Evolutionary conservation across 164 flowering plant genomes (phyloP), one percentile per base, ranked within the genome.

Genomic region (Berberis vulgaris): DNA sequence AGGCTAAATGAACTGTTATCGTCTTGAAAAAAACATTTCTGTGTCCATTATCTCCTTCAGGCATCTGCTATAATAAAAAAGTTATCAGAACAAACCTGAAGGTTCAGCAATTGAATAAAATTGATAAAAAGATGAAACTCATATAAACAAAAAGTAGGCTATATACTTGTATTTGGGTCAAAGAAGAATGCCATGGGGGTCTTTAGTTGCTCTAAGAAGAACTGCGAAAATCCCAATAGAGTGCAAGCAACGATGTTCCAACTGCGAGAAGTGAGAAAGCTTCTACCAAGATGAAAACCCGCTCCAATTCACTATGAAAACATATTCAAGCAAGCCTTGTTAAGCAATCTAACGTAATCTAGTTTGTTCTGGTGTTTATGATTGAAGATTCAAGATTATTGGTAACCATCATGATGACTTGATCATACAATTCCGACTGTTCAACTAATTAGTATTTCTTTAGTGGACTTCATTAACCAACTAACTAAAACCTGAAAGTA

Each of bases 221-320:
- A 89, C 76, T 80, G 71, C 2, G 87, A 86, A 77, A 89, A 87
- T 42, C 83, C 73, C 4, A 87, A 70, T 10, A 86, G 77, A 8
- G 89, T 87, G 13, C 89, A 7, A 86, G 78, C 2, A 83, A 61
- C n/a, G 94, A 89, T 45, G 96, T 89, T 65, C 89, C 96, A 26
- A 89, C 79, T 13, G 91, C 94, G 49, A 85, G 70, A 69, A 89
- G 85, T 40, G 92, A 81, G 75, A 86, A 89, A 11, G 81, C 81
- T 71, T 83, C 84, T 3, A 87, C 89, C 89, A 84, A 41, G 65
- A 47, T 10, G 87, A 65, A 68, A 83, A 66, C 7, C 92, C 86
- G 41, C 73, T 54, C 89, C 89, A 80, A 59, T 56, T 69, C 57
- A 78, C 80, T 7, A 89, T 86, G 69, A 57, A 61, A 26, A 26